Evolutionary conservation across 179 eudicot genomes (phyloP).

Genomic region (Spergularia azorica): DNA sequence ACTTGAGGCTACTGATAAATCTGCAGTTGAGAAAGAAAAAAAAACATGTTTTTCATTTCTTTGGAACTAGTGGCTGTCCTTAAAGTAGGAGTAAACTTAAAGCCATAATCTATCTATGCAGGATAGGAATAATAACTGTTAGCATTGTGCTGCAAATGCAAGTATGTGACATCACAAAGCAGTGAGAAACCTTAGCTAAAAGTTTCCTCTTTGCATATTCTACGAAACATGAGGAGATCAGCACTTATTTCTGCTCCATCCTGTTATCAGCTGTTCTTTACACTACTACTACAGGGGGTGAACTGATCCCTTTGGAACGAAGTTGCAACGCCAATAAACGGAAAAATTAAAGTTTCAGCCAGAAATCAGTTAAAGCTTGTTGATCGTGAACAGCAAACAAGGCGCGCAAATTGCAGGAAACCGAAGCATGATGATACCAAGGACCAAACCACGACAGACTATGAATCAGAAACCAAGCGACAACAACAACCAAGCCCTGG

Average conservation of each 20-base stretch:
- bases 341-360: not conserved
- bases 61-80: slow-evolving; percentile 16
- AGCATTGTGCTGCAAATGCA: slow-evolving; percentile 30
- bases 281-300: not conserved
- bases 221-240: not conserved
- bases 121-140: slow-evolving; percentile 13
- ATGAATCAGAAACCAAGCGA: too few relatives aligned
- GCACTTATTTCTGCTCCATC: not conserved
- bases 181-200: slow-evolving; percentile 20
- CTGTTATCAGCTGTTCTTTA: not conserved
- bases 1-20: slow-evolving; percentile 2
- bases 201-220: slow-evolving; percentile 11
- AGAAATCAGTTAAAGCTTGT: slow-evolving; percentile 4
- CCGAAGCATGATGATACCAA: not conserved
- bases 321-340: not conserved
- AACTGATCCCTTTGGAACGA: not conserved
- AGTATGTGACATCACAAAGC: slow-evolving; percentile 29
- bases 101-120: slow-evolving; percentile 24
- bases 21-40: not conserved
- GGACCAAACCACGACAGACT: not conserved
- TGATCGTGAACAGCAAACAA: slow-evolving; percentile 1
- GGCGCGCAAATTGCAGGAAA: not conserved
- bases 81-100: slow-evolving; percentile 32
- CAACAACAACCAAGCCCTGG: too few relatives aligned
- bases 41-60: not conserved